Percentiles rank a stretch among this genome's conserved stretches.
phyloP scores from a whole-genome alignment of 1,284 basidiomycete species.

The Ganoderma resinaceum region DNA sequence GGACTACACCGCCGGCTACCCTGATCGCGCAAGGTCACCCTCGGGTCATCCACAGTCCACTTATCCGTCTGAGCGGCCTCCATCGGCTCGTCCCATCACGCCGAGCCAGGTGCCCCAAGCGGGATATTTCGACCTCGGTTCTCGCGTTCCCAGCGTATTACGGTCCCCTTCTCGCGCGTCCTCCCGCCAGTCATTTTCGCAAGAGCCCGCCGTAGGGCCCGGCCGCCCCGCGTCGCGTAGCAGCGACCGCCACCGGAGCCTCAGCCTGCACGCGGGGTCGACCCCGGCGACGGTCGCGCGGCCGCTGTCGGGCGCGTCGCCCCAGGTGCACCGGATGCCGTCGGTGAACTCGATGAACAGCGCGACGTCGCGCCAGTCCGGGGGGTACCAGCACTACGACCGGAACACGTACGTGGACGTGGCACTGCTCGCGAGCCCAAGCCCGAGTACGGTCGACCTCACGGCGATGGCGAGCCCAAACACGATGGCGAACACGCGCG shows the following conservation, averaged over 20 bases:
- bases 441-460: conserved; percentile 36
- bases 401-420: conserved; percentile 39
- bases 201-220: conserved; percentile 8
- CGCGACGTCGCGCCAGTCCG: conserved; percentile 34
- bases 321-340: conserved; percentile 34
- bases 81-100: conserved; percentile 21
- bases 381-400: conserved; percentile 38
- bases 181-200: conserved; percentile 25
- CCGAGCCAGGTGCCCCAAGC: conserved; percentile 25
- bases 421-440: conserved; percentile 42
- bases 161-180: conserved; percentile 22
- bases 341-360: conserved; percentile 39
- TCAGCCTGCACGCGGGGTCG: conserved; percentile 41
- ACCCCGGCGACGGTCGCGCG: conserved; percentile 37
- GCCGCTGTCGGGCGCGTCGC: conserved; percentile 32
- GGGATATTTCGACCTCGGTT: conserved; percentile 24
- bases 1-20: conserved; percentile 6
- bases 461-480: conserved; percentile 34
- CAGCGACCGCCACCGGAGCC: conserved; percentile 34
- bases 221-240: conserved; percentile 22
- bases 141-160: conserved; percentile 23
- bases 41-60: conserved; percentile 19
- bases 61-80: conserved; percentile 19
- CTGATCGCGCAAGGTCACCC: conserved; percentile 18
- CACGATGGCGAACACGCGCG: conserved; percentile 39